A percentile compares a stretch with the other conserved stretches of the same genome.
phyloP scores from a whole-genome alignment of 768 basidiomycete genomes.

The Vararia minispora region DNA sequence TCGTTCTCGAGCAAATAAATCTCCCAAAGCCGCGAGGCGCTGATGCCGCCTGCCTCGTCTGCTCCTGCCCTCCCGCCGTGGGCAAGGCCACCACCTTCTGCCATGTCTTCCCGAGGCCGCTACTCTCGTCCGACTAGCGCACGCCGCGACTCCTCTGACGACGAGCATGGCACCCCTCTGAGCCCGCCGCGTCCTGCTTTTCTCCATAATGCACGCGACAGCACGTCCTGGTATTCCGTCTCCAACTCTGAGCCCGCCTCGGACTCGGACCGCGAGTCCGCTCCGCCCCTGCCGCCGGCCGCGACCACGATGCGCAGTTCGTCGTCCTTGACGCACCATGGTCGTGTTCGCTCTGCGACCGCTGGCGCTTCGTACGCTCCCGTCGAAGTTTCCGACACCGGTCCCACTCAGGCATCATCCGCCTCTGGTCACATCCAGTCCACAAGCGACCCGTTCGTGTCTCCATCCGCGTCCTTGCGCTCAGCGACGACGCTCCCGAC shows the following conservation, averaged over 20 bases:
- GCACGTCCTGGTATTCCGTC: conserved; percentile 11
- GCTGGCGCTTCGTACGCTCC: too few relatives aligned
- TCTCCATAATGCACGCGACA: conserved; percentile 2
- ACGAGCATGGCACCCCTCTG: conserved; percentile 15
- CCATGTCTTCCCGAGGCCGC: conserved; percentile 13
- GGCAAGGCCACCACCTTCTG: conserved; percentile 10
- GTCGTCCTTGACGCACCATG: too few relatives aligned
- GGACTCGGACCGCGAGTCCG: conserved; percentile 21
- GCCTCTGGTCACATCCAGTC: conserved; percentile 3
- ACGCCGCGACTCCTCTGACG: conserved; percentile 9
- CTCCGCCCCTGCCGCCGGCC: conserved; percentile 16
- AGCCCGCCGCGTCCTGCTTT: conserved; percentile 13
- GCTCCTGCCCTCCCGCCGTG: too few relatives aligned
- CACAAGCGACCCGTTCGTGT: conserved; percentile 1
- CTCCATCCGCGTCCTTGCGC: conserved; percentile 2
- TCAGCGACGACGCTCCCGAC: conserved; percentile 5
- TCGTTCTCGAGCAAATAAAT: too few relatives aligned
- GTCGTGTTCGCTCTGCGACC: too few relatives aligned
- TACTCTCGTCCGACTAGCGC: conserved; percentile 10
- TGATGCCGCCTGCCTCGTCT: conserved; percentile 11
- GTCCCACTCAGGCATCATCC: background rate
- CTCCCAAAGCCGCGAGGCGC: too few relatives aligned
- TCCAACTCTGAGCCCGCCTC: conserved; percentile 18
- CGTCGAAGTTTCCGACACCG: too few relatives aligned
- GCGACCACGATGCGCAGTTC: conserved; percentile 3